A percentile compares a stretch with the other conserved stretches of the same genome.
Evolutionary conservation across 371 early-diverging fungal species (phyloP).

Genomic region (Rhizopus stolonifer): DNA sequence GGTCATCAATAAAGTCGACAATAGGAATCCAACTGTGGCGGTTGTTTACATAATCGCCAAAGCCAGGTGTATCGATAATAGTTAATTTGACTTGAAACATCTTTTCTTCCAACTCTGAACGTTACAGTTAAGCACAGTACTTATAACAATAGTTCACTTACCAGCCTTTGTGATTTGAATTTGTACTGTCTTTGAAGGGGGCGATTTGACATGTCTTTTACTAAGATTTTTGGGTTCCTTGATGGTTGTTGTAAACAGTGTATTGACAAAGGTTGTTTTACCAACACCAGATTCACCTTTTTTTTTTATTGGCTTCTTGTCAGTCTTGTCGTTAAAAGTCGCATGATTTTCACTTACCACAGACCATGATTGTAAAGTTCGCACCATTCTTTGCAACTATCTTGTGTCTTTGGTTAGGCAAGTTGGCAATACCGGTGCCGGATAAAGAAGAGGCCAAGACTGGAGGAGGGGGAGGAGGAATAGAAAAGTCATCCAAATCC

Average conservation of each 20-base stretch:
- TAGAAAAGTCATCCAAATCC: too few species aligned
- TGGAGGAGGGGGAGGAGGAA: too few species aligned
- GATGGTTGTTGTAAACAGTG: slow-evolving; percentile 81
- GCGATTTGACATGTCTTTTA: slow-evolving; percentile 77
- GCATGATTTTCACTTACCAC: slow-evolving; percentile 73
- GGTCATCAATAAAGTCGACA: slow-evolving; percentile 89
- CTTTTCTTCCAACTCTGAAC: slow-evolving; percentile 97
- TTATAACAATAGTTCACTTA: too few species aligned
- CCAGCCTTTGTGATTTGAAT: slow-evolving; percentile 93
- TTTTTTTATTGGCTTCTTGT: neutral
- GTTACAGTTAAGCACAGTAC: too few species aligned
- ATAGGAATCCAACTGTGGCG: slow-evolving; percentile 73
- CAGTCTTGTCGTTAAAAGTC: neutral
- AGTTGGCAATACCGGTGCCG: slow-evolving; percentile 89
- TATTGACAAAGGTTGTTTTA: slow-evolving; percentile 90
- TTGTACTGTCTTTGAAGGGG: slow-evolving; percentile 85
- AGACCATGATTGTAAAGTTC: slow-evolving; percentile 95
- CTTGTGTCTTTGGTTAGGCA: slow-evolving; percentile 63
- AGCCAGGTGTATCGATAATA: slow-evolving; percentile 43
- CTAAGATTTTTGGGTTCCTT: slow-evolving; percentile 85
- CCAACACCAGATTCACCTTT: slow-evolving; percentile 74
- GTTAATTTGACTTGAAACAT: slow-evolving; percentile 92
- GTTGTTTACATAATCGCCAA: slow-evolving; percentile 82
- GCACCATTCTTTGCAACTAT: slow-evolving; percentile 93
- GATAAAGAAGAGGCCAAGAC: slow-evolving; percentile 5